Evolutionary conservation across 208 protist genomes (phyloP), one percentile per base, ranked within the genome.

Genomic region (Angomonas desouzai): DNA sequence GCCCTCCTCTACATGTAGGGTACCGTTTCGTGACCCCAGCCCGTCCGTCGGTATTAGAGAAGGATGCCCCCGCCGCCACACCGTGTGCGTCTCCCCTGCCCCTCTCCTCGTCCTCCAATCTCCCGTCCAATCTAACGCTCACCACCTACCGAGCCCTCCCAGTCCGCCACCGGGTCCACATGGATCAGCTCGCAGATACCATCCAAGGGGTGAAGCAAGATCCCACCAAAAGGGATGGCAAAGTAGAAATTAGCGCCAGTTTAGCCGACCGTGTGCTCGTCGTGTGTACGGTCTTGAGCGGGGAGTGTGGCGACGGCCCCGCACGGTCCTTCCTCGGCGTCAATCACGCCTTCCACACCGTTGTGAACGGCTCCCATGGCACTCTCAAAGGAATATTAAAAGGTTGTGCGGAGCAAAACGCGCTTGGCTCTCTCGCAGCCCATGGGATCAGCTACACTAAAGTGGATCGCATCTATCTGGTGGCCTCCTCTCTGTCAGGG

Each of bases 371-470:
- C 2, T 51, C 48, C 11, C 20, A 18, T 60, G 23, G 27, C 2
- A 77, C 67, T 25, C 68, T 92, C 3, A 77, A 70, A 0, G 89
- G 89, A 3, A 85, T 95, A 34, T 71, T 95, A 55, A 87, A 83
- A 47, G 89, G 89, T 2, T 95, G 89, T 56, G 89, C 89, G 7
- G 89, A 95, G 78, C 89, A 95, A 62, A 95, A 95, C 66, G 81
- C 84, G 16, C 74, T 95, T 29, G 89, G 89, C 1, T 77, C 81
- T 0, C 76, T 85, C 10, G 89, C 89, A 0, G 89, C 89, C 29
- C 70, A 73, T 45, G 89, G 89, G 3, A 53, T 81, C 3, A 63
- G 74, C 3, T 95, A 92, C 51, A 45, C 66, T 0, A 32, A 66
- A 22, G 65, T 92, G 22, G 65, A 73, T 0, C 66, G 76, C 30